Evolutionary conservation across 2,329 filamentous ascomycete genomes (phyloP).

Genomic region (Fusarium nurragi): DNA sequence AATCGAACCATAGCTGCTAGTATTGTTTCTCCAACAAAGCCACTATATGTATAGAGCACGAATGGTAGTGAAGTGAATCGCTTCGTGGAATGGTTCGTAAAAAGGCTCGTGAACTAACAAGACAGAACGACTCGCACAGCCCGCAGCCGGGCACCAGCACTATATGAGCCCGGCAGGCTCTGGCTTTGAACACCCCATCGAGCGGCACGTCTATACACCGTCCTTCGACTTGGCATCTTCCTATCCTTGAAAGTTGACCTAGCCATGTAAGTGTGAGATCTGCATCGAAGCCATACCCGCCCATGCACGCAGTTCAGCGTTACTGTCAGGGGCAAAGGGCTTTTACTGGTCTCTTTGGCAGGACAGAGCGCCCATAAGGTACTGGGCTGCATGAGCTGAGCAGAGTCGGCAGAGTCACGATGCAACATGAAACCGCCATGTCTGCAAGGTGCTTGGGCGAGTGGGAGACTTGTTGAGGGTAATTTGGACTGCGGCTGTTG

Average conservation of each 20-base stretch:
- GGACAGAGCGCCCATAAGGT: conserved; percentile 8
- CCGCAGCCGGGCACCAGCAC: not conserved
- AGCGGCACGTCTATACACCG: conserved; percentile 16
- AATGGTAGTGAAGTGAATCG: not conserved
- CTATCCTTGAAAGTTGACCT: not conserved
- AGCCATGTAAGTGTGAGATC: conserved; percentile 6
- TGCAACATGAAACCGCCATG: conserved; percentile 30
- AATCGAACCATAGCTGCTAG: conserved; percentile 19
- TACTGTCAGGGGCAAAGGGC: conserved; percentile 19
- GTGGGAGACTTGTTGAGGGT: not conserved
- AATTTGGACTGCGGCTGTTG: not conserved
- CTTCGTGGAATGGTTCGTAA: not conserved
- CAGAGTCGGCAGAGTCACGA: conserved; percentile 24
- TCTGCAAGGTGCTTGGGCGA: not conserved
- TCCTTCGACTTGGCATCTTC: not conserved
- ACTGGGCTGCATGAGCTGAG: conserved; percentile 36
- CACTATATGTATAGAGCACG: not conserved
- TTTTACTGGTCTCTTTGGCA: conserved; percentile 20
- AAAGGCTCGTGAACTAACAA: not conserved
- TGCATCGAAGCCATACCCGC: conserved; percentile 3
- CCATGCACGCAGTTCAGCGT: conserved; percentile 11
- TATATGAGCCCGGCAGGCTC: conserved; percentile 10
- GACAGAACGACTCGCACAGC: not conserved
- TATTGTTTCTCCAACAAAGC: not conserved
- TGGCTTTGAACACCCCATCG: not conserved